Percentiles rank a stretch among this genome's conserved stretches.
phyloP scores from a whole-genome alignment of 768 basidiomycete species.

The Lactarius indigo region DNA sequence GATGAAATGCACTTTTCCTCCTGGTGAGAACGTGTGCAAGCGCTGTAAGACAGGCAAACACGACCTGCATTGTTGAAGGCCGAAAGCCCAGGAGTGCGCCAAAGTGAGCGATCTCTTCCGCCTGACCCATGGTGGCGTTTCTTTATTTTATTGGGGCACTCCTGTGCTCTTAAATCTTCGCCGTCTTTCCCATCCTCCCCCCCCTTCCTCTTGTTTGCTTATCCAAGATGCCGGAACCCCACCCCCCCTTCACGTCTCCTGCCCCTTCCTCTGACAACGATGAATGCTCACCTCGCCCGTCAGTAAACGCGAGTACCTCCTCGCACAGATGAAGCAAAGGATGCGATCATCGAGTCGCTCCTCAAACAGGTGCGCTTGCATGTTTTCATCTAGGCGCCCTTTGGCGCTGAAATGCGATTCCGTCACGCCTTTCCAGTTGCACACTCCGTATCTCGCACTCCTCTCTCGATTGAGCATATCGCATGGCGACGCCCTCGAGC shows the following conservation, averaged over 20 bases:
- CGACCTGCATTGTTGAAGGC: constrained; percentile 76
- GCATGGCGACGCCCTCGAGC: constrained; percentile 72
- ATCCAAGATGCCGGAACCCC: not conserved
- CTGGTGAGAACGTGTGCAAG: constrained; percentile 69
- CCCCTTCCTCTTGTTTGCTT: constrained; percentile 29
- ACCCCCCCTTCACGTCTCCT: not conserved
- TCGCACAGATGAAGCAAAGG: constrained; percentile 87
- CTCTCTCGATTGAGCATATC: constrained; percentile 77
- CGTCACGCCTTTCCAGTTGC: constrained; percentile 43
- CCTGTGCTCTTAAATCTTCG: constrained; percentile 31
- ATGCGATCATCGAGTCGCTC: constrained; percentile 79
- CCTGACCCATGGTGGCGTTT: not conserved
- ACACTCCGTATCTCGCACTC: constrained; percentile 81
- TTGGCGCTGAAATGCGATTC: not conserved
- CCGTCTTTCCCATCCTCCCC: constrained; percentile 30
- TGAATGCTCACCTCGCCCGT: constrained; percentile 31
- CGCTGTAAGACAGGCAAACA: constrained; percentile 72
- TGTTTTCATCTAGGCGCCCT: not conserved
- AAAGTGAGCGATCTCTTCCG: constrained; percentile 56
- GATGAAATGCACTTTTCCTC: constrained; percentile 88
- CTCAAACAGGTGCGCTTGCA: constrained; percentile 63
- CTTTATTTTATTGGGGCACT: constrained; percentile 1
- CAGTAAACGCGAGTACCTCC: constrained; percentile 83
- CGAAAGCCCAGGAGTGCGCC: constrained; percentile 74
- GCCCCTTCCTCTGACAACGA: constrained; percentile 19